Conservation (phyloP, 257 asterid species). For the Ocimum tenuiflorum region DNA sequence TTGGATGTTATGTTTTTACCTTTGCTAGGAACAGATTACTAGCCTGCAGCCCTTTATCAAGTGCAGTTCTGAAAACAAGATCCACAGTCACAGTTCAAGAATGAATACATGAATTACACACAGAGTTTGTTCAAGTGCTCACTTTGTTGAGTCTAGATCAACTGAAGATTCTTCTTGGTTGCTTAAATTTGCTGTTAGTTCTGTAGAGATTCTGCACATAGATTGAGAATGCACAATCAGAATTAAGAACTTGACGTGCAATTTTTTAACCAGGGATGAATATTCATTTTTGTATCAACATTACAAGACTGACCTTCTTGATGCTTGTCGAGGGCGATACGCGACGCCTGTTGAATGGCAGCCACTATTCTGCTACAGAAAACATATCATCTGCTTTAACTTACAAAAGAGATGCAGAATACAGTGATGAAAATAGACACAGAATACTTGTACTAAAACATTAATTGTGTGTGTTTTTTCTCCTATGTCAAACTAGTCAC, state of each 20-base stretch:
- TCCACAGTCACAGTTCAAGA: not conserved
- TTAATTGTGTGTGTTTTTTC: too few species aligned
- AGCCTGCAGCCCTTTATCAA: conserved; percentile 48
- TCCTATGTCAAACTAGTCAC: too few species aligned
- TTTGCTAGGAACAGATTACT: conserved; percentile 59
- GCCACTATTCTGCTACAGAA: conserved; percentile 40
- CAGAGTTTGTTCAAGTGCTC: not conserved
- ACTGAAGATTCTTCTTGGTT: conserved; percentile 42
- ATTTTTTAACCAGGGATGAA: not conserved
- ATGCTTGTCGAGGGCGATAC: conserved; percentile 55
- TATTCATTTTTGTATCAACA: not conserved
- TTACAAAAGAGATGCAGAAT: not conserved
- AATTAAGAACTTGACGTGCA: too few species aligned
- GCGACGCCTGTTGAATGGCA: conserved; percentile 32
- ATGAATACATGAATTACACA: too few species aligned
- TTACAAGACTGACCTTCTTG: conserved; percentile 50
- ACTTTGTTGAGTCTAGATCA: conserved; percentile 40
- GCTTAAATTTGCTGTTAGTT: conserved; percentile 37
- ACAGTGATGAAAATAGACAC: not conserved
- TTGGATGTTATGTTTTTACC: conserved; percentile 25
- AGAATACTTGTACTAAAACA: too few species aligned
- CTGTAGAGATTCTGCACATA: conserved; percentile 57
- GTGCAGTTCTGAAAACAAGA: conserved; percentile 34
- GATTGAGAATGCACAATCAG: not conserved
- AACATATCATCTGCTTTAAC: not conserved